Conservation (phyloP, 2,329 filamentous ascomycete genomes). For the Macrophomina tecta region DNA sequence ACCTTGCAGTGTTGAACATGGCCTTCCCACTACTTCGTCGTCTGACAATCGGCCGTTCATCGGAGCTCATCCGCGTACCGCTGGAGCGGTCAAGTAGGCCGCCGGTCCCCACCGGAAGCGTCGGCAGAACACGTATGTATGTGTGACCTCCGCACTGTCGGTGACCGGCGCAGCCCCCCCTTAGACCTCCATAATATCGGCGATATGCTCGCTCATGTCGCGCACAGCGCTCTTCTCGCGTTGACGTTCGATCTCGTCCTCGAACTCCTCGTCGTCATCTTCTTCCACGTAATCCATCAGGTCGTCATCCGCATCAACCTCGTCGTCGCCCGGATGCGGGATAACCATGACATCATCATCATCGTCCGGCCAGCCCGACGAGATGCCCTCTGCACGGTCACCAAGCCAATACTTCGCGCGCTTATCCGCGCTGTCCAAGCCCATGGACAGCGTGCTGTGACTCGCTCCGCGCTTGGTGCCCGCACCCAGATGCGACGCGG, state of each 20-base stretch:
- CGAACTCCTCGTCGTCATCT: slow-evolving; percentile 33
- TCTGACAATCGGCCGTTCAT: background rate
- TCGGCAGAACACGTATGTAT: slow-evolving; percentile 18
- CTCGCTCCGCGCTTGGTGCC: slow-evolving; percentile 6
- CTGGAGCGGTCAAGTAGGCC: background rate
- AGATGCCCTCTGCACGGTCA: slow-evolving; percentile 54
- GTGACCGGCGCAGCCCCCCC: background rate
- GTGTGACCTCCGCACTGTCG: background rate
- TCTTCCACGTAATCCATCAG: slow-evolving; percentile 27
- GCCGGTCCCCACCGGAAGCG: background rate
- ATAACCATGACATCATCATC: slow-evolving; percentile 50
- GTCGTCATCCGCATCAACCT: slow-evolving; percentile 44
- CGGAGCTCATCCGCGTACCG: background rate
- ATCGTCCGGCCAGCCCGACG: slow-evolving; percentile 48
- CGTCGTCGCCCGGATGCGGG: slow-evolving; percentile 43
- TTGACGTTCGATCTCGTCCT: slow-evolving; percentile 45
- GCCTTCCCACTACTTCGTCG: background rate
- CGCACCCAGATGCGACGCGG: background rate
- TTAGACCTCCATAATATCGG: slow-evolving; percentile 60
- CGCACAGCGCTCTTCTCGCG: slow-evolving; percentile 48
- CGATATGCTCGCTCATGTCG: slow-evolving; percentile 60
- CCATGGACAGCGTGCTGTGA: slow-evolving; percentile 18
- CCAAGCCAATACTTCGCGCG: slow-evolving; percentile 89
- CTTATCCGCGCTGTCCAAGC: slow-evolving; percentile 64
- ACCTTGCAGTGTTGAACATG: slow-evolving; percentile 12